Base-by-base conservation (phyloP, 805 yeast genomes). In the Starmerella roubikii region DNA sequence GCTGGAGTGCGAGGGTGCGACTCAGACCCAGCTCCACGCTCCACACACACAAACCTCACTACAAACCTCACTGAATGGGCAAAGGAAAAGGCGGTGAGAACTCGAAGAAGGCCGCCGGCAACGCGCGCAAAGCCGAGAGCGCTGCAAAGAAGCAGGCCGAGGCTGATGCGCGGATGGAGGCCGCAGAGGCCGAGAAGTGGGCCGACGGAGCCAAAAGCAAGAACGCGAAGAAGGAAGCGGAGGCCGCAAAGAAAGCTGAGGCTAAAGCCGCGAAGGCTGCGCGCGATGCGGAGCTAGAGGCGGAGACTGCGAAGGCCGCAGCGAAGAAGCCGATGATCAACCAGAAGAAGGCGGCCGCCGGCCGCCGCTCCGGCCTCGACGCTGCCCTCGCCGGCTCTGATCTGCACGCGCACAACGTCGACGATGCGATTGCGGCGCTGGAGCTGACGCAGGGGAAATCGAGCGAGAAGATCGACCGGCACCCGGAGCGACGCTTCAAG, bases 401-500 rank as follows among this genome's bases (percentile, higher is more conserved):
- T 24, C 70, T 79, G 54, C 65, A 66, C 52, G 93, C 93, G 5
- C 66, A 72, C 46, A 86, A 86, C 54, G 66, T 82, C 32, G 93
- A 82, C 47, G 72, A 71, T 52, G 91, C 88, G 2, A 62, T 82
- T 45, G 83, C 80, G 38, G 93, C 93, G 3, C 66, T 82, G 53
- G 68, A 81, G 4, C 65, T 82, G 57, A 69, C 85, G 11, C 70
- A 64, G 33, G 76, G 77, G 24, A 59, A 63, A 30, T 61, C 61
- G 44, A 9, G 45, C 15, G 54, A 47, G 30, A 54, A 51, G 44
- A 65, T 82, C 37, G 94, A 82, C 44, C 74, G 84, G 58, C 94
- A 82, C 51, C 93, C 94, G 9, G 94, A 82, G 64, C 72, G 93
- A 60, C 71, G 94, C 54, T 79, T 77, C 60, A 82, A 81, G 63